Percentiles rank a stretch among this genome's conserved stretches.
These are phyloP conservation scores for Arachnomyces sp. DNA, from an alignment of 2,329 filamentous ascomycete species.

Conservation along the genomic window DNA sequence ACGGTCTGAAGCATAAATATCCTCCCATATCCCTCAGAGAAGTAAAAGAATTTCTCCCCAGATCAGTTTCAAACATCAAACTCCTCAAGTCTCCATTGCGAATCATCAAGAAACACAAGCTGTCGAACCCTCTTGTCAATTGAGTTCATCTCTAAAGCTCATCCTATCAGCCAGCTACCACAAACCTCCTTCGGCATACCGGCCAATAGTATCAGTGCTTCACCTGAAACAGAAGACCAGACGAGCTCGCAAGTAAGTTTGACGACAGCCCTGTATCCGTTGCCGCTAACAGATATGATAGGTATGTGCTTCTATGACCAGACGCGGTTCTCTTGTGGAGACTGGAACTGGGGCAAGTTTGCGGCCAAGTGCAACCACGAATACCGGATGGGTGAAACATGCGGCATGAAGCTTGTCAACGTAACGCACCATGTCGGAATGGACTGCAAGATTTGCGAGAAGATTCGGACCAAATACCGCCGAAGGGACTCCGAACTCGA, in stretches of 20 bases:
- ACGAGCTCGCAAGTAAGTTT: constrained; percentile 26
- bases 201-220: constrained; percentile 24
- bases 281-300: constrained; percentile 25
- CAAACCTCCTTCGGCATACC: constrained; percentile 7
- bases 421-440: constrained; percentile 55
- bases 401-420: constrained; percentile 84
- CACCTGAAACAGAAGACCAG: constrained; percentile 27
- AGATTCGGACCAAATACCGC: constrained; percentile 76
- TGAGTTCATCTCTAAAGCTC: constrained; percentile 16
- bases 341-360: constrained; percentile 93
- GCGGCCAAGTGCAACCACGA: constrained; percentile 88
- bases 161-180: constrained; percentile 25
- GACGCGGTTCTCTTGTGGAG: constrained; percentile 73
- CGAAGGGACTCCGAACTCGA: constrained; percentile 64
- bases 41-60: constrained; percentile 21
- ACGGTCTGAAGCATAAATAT: constrained; percentile 36
- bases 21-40: constrained; percentile 19
- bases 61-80: constrained; percentile 24
- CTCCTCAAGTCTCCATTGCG: constrained; percentile 16
- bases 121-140: constrained; percentile 13
- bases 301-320: constrained; percentile 96
- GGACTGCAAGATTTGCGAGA: constrained; percentile 77
- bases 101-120: constrained; percentile 19
- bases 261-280: constrained; percentile 7
- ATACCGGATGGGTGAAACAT: constrained; percentile 92